Evolutionary conservation across 2,329 filamentous ascomycete species (phyloP), one percentile per base, ranked within the genome.

Genomic region (Xylariaceae sp.): DNA sequence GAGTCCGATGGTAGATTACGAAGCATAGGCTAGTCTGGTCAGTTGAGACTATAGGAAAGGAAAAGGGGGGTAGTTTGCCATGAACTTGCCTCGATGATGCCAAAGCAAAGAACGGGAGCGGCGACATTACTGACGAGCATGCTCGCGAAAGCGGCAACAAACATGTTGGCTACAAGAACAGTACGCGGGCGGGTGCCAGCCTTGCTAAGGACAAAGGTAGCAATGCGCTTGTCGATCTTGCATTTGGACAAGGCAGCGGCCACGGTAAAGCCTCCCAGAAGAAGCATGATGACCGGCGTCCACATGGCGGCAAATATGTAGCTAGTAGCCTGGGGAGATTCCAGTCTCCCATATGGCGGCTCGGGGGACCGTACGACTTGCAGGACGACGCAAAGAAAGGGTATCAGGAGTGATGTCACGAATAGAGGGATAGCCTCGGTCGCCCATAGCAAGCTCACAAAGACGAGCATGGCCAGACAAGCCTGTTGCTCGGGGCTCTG

Each of bases 71-170:
- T 4, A 14, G 5, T 32, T 16, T 8, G 27, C 12, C 4, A 4
- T 20, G 52, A 12, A 64, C 75, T 57, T 67, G 88, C 85, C 77
- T 95, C 91, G 49, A 98, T 95, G 60, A 98, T 96, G 17, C 90
- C 95, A 67, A 94, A 97, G 73, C 93, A 98, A 29, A 98, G 77
- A 8, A 98, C 93, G 0, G 93, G 93, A 2, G 94, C 92, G 1
- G 93, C 93, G 22, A 98, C 94, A 57, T 98, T 98, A 69, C 90
- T 95, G 61, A 98, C 97, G 76, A 95, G 89, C 93, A 98, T 98
- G 58, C 90, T 96, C 7, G 94, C 86, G 65, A 98, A 94, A 61
- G 93, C 94, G 44, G 92, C 91, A 34, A 98, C 93, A 58, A 96
- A 91, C 93, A 98, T 98, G 70, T 92, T 96, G 43, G 92, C 93